Conservation (phyloP, 2,329 filamentous ascomycete genomes). For the Aspergillus fumigatus region DNA sequence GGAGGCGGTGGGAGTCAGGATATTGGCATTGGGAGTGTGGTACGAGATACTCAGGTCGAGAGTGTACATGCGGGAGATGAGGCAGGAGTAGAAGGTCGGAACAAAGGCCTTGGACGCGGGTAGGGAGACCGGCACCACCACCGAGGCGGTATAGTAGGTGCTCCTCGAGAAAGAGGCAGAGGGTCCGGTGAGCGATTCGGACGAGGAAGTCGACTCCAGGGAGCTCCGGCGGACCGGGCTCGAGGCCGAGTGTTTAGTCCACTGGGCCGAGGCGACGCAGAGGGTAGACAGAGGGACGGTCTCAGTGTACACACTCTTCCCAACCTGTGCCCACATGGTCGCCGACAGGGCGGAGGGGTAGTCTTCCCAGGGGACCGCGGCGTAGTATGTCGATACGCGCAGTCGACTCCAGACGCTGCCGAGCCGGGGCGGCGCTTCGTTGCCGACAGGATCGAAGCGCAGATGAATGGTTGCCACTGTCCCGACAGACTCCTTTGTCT, state of each 20-base stretch:
- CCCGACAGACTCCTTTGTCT: conserved; percentile 40
- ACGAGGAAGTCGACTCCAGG: conserved; percentile 24
- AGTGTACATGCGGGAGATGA: conserved; percentile 59
- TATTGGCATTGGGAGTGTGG: conserved; percentile 44
- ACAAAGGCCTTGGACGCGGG: conserved; percentile 59
- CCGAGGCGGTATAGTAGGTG: conserved; percentile 57
- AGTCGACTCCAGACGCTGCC: conserved; percentile 51
- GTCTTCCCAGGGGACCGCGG: conserved; percentile 47
- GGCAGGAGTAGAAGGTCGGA: conserved; percentile 66
- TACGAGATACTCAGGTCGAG: conserved; percentile 57
- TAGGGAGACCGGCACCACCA: conserved; percentile 60
- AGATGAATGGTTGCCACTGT: conserved; percentile 54
- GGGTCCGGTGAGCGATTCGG: conserved; percentile 27
- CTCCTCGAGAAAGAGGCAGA: conserved; percentile 42
- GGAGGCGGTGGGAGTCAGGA: conserved; percentile 36
- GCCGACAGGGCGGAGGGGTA: conserved; percentile 44
- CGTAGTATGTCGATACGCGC: conserved; percentile 55
- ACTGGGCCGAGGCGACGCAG: conserved; percentile 54
- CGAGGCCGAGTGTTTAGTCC: conserved; percentile 46
- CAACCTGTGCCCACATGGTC: conserved; percentile 36
- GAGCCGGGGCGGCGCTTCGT: conserved; percentile 51
- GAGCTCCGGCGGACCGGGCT: conserved; percentile 28
- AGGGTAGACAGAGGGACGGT: conserved; percentile 51
- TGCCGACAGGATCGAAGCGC: conserved; percentile 56
- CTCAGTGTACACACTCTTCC: conserved; percentile 51